Percentiles rank a stretch among this genome's conserved stretches.
Conservation (phyloP, 495 filamentous ascomycete species). For the Xylaria scruposa region DNA sequence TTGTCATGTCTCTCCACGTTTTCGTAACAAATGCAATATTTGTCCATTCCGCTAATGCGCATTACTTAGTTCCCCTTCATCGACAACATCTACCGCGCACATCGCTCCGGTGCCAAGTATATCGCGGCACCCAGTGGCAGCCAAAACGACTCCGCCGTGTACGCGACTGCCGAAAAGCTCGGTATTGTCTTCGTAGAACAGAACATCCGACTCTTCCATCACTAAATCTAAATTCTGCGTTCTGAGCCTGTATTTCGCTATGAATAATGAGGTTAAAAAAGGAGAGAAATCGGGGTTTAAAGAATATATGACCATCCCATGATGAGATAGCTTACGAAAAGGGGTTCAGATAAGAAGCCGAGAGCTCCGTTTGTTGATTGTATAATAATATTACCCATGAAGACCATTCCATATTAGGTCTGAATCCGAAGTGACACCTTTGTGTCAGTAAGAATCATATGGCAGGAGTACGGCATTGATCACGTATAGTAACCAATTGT, state of each 20-base stretch:
- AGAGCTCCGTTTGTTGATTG: not conserved
- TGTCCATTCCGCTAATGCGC: constrained; percentile 25
- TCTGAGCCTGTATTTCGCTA: not conserved
- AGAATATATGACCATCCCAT: not conserved
- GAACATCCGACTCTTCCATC: constrained; percentile 86
- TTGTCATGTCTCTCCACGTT: constrained; percentile 25
- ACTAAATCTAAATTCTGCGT: constrained; percentile 54
- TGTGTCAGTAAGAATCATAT: not conserved
- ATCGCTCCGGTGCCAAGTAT: constrained; percentile 90
- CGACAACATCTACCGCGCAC: constrained; percentile 93
- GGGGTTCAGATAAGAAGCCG: constrained; percentile 5
- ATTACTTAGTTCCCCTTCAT: constrained; percentile 85
- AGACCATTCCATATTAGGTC: not conserved
- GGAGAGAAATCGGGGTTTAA: not conserved
- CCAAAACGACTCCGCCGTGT: constrained; percentile 88
- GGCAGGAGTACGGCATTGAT: not conserved
- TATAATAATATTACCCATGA: constrained; percentile 14
- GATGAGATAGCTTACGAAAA: constrained; percentile 11
- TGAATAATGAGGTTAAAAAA: not conserved
- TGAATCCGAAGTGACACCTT: not conserved
- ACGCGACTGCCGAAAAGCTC: constrained; percentile 90
- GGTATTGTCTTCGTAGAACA: constrained; percentile 93
- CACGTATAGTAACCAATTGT: not conserved
- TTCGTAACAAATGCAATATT: constrained; percentile 4
- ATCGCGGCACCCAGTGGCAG: constrained; percentile 91